Conservation (phyloP, 2,329 filamentous ascomycete genomes). For the Cyphellophora europaea region DNA sequence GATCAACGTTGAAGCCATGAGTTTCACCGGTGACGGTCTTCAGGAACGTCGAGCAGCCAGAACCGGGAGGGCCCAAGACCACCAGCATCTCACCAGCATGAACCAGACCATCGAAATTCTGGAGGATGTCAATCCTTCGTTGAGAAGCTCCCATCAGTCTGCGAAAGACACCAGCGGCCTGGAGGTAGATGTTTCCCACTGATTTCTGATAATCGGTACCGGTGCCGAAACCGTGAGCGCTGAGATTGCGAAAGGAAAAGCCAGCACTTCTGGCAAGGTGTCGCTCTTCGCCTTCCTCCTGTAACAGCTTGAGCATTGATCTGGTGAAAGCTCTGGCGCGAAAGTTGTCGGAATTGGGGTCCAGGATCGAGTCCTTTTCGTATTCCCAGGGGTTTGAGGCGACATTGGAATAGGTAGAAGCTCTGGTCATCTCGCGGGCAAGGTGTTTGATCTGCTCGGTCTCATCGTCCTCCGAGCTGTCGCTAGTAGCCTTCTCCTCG, state of each 20-base stretch:
- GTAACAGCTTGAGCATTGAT: conserved; percentile 33
- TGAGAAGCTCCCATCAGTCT: conserved; percentile 23
- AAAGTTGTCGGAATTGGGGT: conserved; percentile 37
- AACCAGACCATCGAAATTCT: conserved; percentile 55
- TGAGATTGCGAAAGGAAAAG: conserved; percentile 29
- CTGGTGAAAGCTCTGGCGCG: conserved; percentile 37
- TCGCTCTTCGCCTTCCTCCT: conserved; percentile 24
- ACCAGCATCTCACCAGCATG: conserved; percentile 48
- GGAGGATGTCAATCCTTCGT: conserved; percentile 50
- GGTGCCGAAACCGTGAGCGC: conserved; percentile 29
- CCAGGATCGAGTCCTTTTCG: conserved; percentile 25
- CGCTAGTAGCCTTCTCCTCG: conserved; percentile 7
- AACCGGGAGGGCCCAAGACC: conserved; percentile 43
- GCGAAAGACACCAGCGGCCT: conserved; percentile 22
- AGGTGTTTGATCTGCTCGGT: conserved; percentile 12
- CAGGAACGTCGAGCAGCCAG: conserved; percentile 64
- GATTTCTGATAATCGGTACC: conserved; percentile 29
- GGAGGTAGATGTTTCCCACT: conserved; percentile 33
- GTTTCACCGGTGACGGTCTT: conserved; percentile 76
- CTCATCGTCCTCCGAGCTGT: conserved; percentile 10
- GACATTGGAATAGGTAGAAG: conserved; percentile 7
- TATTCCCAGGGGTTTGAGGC: conserved; percentile 16
- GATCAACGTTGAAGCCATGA: conserved; percentile 63
- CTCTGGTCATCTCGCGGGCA: conserved; percentile 15
- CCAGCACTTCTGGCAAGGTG: conserved; percentile 30